Percentiles rank a stretch among this genome's conserved stretches.
These are phyloP conservation scores for Neofusicoccum sp. DNA, from an alignment of 2,329 filamentous ascomycete species.

Conservation along the genomic window DNA sequence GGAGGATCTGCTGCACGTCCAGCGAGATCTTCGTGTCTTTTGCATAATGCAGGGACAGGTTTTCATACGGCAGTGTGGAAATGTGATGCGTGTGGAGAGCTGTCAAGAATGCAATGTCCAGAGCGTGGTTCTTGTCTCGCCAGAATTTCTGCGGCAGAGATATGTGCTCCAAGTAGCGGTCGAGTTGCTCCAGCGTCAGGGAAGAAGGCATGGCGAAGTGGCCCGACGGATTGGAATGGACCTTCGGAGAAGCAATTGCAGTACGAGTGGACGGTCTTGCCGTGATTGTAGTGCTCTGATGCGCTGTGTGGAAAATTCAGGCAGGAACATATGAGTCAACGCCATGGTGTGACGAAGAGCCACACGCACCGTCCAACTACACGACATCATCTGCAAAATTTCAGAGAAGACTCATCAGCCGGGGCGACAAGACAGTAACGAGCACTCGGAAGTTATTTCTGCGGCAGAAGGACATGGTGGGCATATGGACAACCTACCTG, in stretches of 20 bases:
- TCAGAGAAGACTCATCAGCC: no score
- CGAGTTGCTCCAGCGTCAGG: constrained; percentile 28
- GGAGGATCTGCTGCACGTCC: constrained; percentile 48
- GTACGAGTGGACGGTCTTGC: no score
- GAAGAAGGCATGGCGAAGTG: neutral
- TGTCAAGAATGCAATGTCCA: constrained; percentile 19
- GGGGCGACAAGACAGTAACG: no score
- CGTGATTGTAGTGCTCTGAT: no score
- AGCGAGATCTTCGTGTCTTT: constrained; percentile 36
- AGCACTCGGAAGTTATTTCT: no score
- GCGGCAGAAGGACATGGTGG: no score
- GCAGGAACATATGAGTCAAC: no score
- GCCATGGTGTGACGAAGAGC: no score
- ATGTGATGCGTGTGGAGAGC: constrained; percentile 39
- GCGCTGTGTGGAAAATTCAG: no score
- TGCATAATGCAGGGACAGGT: constrained; percentile 54
- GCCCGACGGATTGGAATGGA: neutral
- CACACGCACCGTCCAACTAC: no score
- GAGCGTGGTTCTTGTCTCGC: constrained; percentile 18
- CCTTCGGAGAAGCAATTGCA: neutral
- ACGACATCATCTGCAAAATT: no score
- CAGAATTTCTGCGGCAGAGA: constrained; percentile 27
- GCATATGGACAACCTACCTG: no score
- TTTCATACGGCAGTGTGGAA: constrained; percentile 56
- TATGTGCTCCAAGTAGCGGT: constrained; percentile 34